Percentiles rank a stretch among this genome's conserved stretches.
Evolutionary conservation across 805 yeast genomes (phyloP).

Genomic region (Suhomyces sp.): DNA sequence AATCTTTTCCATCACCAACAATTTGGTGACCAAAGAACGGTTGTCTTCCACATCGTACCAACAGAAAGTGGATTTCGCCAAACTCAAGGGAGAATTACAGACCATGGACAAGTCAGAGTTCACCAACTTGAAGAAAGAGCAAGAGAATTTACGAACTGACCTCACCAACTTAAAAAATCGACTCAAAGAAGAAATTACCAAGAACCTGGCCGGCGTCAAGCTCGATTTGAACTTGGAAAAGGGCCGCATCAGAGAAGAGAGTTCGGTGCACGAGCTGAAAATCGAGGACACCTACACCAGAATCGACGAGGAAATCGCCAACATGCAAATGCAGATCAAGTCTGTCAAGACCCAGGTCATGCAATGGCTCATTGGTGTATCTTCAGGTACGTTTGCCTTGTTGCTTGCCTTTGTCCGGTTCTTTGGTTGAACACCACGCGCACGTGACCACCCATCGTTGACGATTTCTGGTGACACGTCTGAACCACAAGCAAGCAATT

Average conservation of each 20-base stretch:
- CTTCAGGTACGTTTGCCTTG: slow-evolving; percentile 96
- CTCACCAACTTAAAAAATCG: slow-evolving; percentile 81
- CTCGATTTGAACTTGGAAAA: slow-evolving; percentile 90
- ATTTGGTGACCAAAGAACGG: slow-evolving; percentile 81
- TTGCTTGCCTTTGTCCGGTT: slow-evolving; percentile 88
- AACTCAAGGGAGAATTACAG: slow-evolving; percentile 86
- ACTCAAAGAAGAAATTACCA: slow-evolving; percentile 87
- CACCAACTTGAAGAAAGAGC: slow-evolving; percentile 77
- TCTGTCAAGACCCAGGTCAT: slow-evolving; percentile 93
- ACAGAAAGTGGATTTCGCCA: slow-evolving; percentile 95
- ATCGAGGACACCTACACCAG: slow-evolving; percentile 93
- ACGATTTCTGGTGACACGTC: slow-evolving; percentile 1
- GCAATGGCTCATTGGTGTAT: slow-evolving; percentile 98
- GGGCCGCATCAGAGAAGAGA: slow-evolving; percentile 92
- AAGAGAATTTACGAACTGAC: slow-evolving; percentile 79
- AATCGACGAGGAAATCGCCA: slow-evolving; percentile 91
- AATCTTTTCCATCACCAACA: slow-evolving; percentile 66
- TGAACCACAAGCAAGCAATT: not conserved
- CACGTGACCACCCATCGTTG: not conserved
- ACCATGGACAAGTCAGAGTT: slow-evolving; percentile 85
- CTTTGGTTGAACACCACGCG: slow-evolving; percentile 43
- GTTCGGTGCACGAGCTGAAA: slow-evolving; percentile 86
- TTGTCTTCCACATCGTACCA: slow-evolving; percentile 85
- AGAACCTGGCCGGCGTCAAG: slow-evolving; percentile 84
- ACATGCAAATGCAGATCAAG: slow-evolving; percentile 93